Percentiles rank a stretch among this genome's conserved stretches.
Evolutionary conservation across 1,284 basidiomycete species (phyloP).

Genomic region (Fistulina hepatica): DNA sequence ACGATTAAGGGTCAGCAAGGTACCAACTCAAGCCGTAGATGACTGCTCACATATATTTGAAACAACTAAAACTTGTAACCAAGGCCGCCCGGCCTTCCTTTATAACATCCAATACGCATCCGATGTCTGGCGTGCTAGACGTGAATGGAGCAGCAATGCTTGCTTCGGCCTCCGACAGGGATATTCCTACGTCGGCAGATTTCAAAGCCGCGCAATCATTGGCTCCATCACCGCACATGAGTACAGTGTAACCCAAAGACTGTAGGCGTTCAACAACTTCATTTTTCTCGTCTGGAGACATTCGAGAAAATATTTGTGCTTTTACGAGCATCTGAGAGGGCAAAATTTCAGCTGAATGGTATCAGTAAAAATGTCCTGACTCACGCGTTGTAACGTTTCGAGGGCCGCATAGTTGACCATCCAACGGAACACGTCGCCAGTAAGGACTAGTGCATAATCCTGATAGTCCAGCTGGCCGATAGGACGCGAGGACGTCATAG

Average conservation of each 20-base stretch:
- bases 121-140: slow-evolving; percentile 87
- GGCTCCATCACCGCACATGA: slow-evolving; percentile 98
- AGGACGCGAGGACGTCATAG: too few relatives aligned
- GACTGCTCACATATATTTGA: slow-evolving; percentile 88
- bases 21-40: neutral
- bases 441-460: slow-evolving; percentile 89
- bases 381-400: slow-evolving; percentile 85
- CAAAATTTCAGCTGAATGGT: neutral
- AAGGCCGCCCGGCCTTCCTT: slow-evolving; percentile 91
- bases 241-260: slow-evolving; percentile 86
- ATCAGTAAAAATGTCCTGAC: slow-evolving; percentile 21
- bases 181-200: slow-evolving; percentile 96
- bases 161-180: slow-evolving; percentile 95
- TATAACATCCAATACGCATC: slow-evolving; percentile 94
- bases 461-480: slow-evolving; percentile 62
- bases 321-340: slow-evolving; percentile 87
- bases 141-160: slow-evolving; percentile 99
- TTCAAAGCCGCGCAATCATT: slow-evolving; percentile 99
- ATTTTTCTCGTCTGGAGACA: slow-evolving; percentile 99
- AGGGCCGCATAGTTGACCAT: slow-evolving; percentile 93
- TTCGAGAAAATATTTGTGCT: slow-evolving; percentile 92
- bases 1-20: neutral
- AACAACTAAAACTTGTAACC: slow-evolving; percentile 97
- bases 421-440: slow-evolving; percentile 98
- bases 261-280: slow-evolving; percentile 96